phyloP scores from a whole-genome alignment of 768 basidiomycete species.

The Lanmaoa pseudosensibilis region DNA sequence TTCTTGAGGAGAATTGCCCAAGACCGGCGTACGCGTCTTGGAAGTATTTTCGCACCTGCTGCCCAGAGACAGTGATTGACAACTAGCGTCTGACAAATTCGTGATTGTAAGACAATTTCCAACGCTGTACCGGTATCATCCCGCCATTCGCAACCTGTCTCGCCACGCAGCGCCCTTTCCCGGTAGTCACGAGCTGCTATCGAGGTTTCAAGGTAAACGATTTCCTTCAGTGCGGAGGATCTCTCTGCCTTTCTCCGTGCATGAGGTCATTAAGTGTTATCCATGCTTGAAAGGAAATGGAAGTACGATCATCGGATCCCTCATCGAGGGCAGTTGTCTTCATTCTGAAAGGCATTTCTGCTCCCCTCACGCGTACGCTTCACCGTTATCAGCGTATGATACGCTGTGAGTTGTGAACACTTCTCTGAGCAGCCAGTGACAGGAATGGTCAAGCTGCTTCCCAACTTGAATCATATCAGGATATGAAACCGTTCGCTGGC shows the following conservation, averaged over 20 bases:
- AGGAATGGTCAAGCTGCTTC: conserved; percentile 8
- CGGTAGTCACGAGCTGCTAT: conserved; percentile 6
- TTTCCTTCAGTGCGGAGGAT: conserved; percentile 12
- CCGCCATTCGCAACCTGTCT: conserved; percentile 10
- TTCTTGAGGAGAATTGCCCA: too few species aligned
- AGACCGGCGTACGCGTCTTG: too few species aligned
- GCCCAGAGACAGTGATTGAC: too few species aligned
- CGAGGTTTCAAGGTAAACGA: conserved; percentile 5
- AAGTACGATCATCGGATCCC: conserved; percentile 1
- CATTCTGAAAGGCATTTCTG: conserved; percentile 5
- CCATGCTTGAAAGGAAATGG: conserved; percentile 9
- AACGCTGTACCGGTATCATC: not conserved
- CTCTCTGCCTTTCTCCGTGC: conserved; percentile 2
- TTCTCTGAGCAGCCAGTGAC: too few species aligned
- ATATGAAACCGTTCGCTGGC: not conserved
- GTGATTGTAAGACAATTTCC: not conserved
- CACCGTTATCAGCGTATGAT: conserved; percentile 5
- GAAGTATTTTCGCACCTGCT: too few species aligned
- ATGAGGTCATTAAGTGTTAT: conserved; percentile 11
- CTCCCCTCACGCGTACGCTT: conserved; percentile 1
- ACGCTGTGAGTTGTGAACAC: not conserved
- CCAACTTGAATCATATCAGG: conserved; percentile 4
- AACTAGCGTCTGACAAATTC: too few species aligned
- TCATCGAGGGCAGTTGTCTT: conserved; percentile 4
- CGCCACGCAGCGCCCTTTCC: not conserved